Evolutionary conservation across 257 asterid species (phyloP), one percentile per base, ranked within the genome.

Genomic region (Plantago major): DNA sequence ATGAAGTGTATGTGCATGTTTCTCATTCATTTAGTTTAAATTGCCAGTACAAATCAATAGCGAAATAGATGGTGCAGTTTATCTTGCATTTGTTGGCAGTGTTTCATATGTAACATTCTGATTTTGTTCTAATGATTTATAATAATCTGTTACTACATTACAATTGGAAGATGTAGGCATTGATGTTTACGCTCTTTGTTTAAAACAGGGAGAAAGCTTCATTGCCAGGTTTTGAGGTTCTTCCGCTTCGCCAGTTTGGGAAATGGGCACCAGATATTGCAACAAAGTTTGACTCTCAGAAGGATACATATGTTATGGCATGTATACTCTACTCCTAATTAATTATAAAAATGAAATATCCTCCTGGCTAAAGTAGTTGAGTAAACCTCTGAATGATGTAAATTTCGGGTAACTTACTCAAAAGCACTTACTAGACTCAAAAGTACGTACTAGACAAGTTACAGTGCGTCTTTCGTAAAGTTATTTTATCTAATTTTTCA

Each of bases 181-280:
- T 62, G 13, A n/a, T 33, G 47, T 66, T 68, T 17, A 26, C 56
- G 12, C 11, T 47, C 54, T 67, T 69, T 55, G 57, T 65, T 58
- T 54, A 37, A 67, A 63, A 70, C 84, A 92, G 99, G 80, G 87
- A 82, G 69, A 68, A 64, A 71, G 97, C 95, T 61, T 84, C 93
- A 40, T 66, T 92, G 71, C 95, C 89, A 43, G 87, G 87, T 59
- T 92, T 89, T 80, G 59, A 85, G 75, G 87, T 92, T 78, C 89
- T 92, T 72, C 93, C 99, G 18, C 97, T 92, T 80, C 94, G 91
- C 59, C 84, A 89, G 72, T 89, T 92, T 77, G 95, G 95, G 74
- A 72, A 62, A 60, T 92, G 99, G 99, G 99, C 88, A 56, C 97
- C 97, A 40, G 95, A 81, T 78, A 79, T 89, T 74, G 42, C 77